Evolutionary conservation across 352 stramenopile species (phyloP).

Genomic region (Phytopythium boreale): DNA sequence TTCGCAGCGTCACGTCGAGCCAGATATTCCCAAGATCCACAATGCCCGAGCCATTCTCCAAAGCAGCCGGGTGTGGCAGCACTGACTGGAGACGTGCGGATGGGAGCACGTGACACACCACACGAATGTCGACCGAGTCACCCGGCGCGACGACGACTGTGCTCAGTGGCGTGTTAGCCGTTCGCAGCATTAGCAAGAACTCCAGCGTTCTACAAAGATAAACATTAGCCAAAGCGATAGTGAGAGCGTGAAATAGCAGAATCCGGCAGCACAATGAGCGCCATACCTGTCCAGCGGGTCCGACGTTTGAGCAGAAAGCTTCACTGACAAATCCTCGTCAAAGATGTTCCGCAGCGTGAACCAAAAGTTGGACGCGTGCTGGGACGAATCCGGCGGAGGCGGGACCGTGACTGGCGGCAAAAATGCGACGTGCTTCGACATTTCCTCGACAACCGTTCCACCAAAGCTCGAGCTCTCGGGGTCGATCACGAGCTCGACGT

Average conservation of each 20-base stretch:
- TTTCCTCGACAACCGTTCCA: slow-evolving; percentile 15
- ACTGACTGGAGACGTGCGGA: slow-evolving; percentile 57
- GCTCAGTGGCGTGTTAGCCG: slow-evolving; percentile 76
- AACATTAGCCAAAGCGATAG: slow-evolving; percentile 13
- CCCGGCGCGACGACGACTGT: slow-evolving; percentile 62
- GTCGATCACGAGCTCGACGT: slow-evolving; percentile 76
- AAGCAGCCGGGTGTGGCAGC: slow-evolving; percentile 29
- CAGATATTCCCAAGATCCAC: slow-evolving; percentile 60
- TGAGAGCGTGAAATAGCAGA: neutral
- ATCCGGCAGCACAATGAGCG: neutral
- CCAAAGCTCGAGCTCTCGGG: slow-evolving; percentile 62
- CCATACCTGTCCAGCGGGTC: slow-evolving; percentile 44
- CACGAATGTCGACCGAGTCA: slow-evolving; percentile 81
- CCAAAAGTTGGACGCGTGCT: slow-evolving; percentile 71
- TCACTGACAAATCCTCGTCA: slow-evolving; percentile 78
- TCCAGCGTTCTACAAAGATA: slow-evolving; percentile 43
- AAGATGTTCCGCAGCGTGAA: slow-evolving; percentile 85
- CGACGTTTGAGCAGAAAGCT: slow-evolving; percentile 42
- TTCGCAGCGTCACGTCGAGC: slow-evolving; percentile 66
- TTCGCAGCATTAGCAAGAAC: slow-evolving; percentile 71
- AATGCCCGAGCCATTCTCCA: slow-evolving; percentile 41
- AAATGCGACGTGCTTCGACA: slow-evolving; percentile 49
- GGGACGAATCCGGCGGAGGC: slow-evolving; percentile 44
- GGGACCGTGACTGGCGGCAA: slow-evolving; percentile 74
- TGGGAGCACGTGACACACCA: slow-evolving; percentile 70